Percentiles rank a stretch among this genome's conserved stretches.
Evolutionary conservation across 1,139 yeast species (phyloP).

Genomic region (Candida anutae): DNA sequence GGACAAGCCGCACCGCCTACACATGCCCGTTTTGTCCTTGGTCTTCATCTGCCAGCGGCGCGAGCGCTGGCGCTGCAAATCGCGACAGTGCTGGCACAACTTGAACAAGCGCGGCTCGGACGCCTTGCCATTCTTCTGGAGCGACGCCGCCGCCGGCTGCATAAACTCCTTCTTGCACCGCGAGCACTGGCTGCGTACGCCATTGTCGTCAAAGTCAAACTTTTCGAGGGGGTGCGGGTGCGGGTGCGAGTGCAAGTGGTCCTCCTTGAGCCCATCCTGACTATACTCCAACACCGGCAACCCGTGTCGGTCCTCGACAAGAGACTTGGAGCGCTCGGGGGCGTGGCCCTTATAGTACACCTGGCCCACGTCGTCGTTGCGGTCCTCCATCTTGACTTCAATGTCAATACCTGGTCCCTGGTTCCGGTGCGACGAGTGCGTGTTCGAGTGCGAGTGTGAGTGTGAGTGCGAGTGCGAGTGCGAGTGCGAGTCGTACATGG

Average conservation of each 20-base stretch:
- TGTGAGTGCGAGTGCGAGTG: constrained; percentile 2
- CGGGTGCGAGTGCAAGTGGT: too few relatives aligned
- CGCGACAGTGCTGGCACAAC: constrained; percentile 58
- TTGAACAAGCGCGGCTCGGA: constrained; percentile 45
- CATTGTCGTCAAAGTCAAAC: too few relatives aligned
- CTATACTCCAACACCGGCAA: too few relatives aligned
- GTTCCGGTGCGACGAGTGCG: constrained; percentile 3
- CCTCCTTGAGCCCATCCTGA: too few relatives aligned
- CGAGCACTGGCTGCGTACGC: too few relatives aligned
- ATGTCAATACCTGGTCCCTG: constrained; percentile 3
- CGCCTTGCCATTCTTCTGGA: constrained; percentile 14
- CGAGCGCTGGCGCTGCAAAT: constrained; percentile 52
- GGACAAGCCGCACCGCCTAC: constrained; percentile 54
- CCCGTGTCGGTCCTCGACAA: too few relatives aligned
- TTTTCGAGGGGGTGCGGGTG: too few relatives aligned
- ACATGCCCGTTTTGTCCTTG: constrained; percentile 52
- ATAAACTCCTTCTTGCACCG: constrained; percentile 55
- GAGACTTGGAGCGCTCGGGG: too few relatives aligned
- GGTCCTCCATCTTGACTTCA: constrained; percentile 3
- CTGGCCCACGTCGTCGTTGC: constrained; percentile 1
- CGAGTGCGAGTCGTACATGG: constrained; percentile 4
- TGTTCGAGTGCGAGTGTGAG: too few relatives aligned
- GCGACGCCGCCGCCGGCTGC: constrained; percentile 27
- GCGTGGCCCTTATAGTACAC: too few relatives aligned
- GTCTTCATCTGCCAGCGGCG: constrained; percentile 60